Base-by-base conservation (phyloP, 257 asterid species). In the Leonotis leonurus region DNA sequence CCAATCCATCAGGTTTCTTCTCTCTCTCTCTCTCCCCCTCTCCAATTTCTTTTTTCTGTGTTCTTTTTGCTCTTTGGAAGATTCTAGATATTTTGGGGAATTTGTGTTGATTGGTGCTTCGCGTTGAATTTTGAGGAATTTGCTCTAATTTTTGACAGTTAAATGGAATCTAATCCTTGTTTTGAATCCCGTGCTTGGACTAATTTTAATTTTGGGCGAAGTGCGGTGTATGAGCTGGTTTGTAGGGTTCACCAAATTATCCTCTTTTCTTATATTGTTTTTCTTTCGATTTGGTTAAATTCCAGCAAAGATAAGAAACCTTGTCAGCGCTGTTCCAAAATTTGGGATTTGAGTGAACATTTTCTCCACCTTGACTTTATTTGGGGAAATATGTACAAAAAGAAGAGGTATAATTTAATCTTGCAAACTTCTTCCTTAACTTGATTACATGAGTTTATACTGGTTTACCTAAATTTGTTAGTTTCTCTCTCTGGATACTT, bases 241-340 rank as follows among this genome's bases (percentile, higher is more conserved):
- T 65, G 45, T 20, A 37, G 67, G 67, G 67, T 67, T 61, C 67
- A 55, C 60, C 63, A 30, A 44, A 45, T 60, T 36, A n/a, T 21
- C 51, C 46, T 11, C 7, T 29, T 36, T 26, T 26, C 14, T 13
- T 10, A 36, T 10, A 9, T 43, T 41, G 35, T n/a, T 48, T 37
- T 51, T 20, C 40, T 12, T 17, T 53, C 5, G 20, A 37, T 32
- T 16, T 43, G 17, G 56, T 40, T 17, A 5, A 58, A 59, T 52
- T 57, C 51, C 50, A 39, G 36, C 45, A 48, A 55, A n/a, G 27
- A 16, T 44, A n/a, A 16, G 17, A 51, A 26, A 44, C 17, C 8
- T 36, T 22, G 1, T 33, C 64, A 54, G 41, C 8, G 1, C 12
- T 37, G 26, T 18, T 48, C 39, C 29, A 22, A 10, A 68, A 12